Evolutionary conservation across 2,329 filamentous ascomycete genomes (phyloP), one percentile per base, ranked within the genome.

Genomic region (Rutstroemia sp.): DNA sequence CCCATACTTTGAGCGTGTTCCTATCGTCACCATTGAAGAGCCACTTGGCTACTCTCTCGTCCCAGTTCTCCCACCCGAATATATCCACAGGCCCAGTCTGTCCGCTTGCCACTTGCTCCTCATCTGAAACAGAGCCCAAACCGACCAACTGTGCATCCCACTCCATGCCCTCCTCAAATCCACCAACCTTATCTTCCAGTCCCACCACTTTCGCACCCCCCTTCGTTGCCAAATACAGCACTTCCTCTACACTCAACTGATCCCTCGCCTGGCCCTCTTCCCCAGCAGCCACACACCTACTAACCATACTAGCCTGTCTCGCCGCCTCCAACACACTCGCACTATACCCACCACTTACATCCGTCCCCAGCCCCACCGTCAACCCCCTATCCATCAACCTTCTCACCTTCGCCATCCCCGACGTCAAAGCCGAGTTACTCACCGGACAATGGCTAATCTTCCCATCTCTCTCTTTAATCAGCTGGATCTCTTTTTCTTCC

Each of bases 1-100:
- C 91, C 92, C 92, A 99, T 5, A 99, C 94, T 63, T 79, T 84
- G 65, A 79, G 79, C 2, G 91, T 92, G 71, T 97, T 97, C 63
- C 92, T 78, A 73, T 97, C 94, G 75, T 97, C 92, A 0, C 94
- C 94, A 62, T 83, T 88, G 73, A 88, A 99, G 59, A 97, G 76
- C 94, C 94, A 99, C 76, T 99, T 99, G 52, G 89, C 88, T 10
- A 97, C 74, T 67, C 77, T 82, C 66, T 97, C 89, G 40, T 87
- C 82, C 89, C 88, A 95, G n/a, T 68, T 81, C 78, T 97, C 92
- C 81, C 86, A 90, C 1, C 91, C 92, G 75, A 96, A 99, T 0
- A 96, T 71, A 71, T 96, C 91, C 0, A 96, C 89, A 48, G 85
- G 83, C 0, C 86, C 84, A 1, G 73, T 73, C 3, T 78, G 75